Evolutionary conservation across 2,329 filamentous ascomycete genomes (phyloP).

Genomic region (Aspergillus neoniger): DNA sequence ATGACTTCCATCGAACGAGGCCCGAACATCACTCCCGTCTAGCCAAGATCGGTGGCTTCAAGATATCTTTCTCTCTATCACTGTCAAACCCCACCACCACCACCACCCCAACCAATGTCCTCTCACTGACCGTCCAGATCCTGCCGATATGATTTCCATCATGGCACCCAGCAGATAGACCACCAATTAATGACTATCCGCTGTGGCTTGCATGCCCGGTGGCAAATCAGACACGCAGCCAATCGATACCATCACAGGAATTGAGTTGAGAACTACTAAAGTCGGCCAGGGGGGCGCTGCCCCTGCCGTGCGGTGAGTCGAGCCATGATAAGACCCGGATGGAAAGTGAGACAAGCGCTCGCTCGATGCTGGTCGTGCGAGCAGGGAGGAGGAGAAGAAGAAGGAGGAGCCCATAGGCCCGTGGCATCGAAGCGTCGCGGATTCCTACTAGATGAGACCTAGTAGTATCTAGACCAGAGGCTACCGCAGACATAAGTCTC

Average conservation of each 20-base stretch:
- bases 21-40: not conserved
- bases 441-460: not conserved
- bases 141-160: conserved; percentile 1
- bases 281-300: not conserved
- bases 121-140: not conserved
- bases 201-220: conserved; percentile 6
- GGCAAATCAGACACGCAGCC: conserved; percentile 1
- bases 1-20: not conserved
- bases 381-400: not conserved
- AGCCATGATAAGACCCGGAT: conserved; percentile 10
- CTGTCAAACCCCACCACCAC: not conserved
- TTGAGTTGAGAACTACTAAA: conserved; percentile 5
- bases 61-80: not conserved
- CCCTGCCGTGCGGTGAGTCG: conserved; percentile 11
- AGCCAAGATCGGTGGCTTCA: not conserved
- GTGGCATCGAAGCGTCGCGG: not conserved
- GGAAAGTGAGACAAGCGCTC: conserved; percentile 8
- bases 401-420: not conserved
- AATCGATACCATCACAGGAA: not conserved
- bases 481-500: not conserved
- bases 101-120: not conserved
- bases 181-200: not conserved
- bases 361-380: not conserved
- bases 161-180: not conserved
- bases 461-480: not conserved